A percentile compares a stretch with the other conserved stretches of the same genome.
phyloP scores from a whole-genome alignment of 176 grass and related monocot species.

The Carex littledalei region DNA sequence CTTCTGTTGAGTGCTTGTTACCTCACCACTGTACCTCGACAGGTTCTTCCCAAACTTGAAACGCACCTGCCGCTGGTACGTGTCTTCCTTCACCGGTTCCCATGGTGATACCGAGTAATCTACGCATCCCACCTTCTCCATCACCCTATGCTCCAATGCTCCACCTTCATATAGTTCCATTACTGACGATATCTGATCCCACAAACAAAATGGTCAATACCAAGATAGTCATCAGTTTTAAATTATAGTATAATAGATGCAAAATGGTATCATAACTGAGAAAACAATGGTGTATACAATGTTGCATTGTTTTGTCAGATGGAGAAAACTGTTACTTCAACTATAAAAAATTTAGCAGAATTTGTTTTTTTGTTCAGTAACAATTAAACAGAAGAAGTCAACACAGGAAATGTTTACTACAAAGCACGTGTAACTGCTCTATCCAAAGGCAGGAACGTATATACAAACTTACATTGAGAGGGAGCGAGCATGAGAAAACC shows the following conservation, averaged over 20 bases:
- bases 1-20: conserved; percentile 83
- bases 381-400: neutral
- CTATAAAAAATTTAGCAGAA: neutral
- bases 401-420: neutral
- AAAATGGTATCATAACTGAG: neutral
- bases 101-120: conserved; percentile 77
- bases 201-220: neutral
- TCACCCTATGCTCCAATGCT: conserved; percentile 50
- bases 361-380: neutral
- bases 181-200: conserved; percentile 44
- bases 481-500: conserved; percentile 59
- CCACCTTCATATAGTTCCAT: conserved; percentile 81
- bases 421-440: neutral
- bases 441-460: neutral
- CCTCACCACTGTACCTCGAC: conserved; percentile 38
- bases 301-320: neutral
- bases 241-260: conserved; percentile 16
- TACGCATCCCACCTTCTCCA: conserved; percentile 81
- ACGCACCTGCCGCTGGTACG: conserved; percentile 77
- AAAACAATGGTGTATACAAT: neutral
- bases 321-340: neutral
- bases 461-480: conserved; percentile 59
- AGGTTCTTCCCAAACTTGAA: conserved; percentile 67
- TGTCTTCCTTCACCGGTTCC: conserved; percentile 60
- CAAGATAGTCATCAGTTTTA: neutral